Percentiles rank a stretch among this genome's conserved stretches.
Conservation (phyloP, 805 yeast species). For the Kuraishia molischiana region DNA sequence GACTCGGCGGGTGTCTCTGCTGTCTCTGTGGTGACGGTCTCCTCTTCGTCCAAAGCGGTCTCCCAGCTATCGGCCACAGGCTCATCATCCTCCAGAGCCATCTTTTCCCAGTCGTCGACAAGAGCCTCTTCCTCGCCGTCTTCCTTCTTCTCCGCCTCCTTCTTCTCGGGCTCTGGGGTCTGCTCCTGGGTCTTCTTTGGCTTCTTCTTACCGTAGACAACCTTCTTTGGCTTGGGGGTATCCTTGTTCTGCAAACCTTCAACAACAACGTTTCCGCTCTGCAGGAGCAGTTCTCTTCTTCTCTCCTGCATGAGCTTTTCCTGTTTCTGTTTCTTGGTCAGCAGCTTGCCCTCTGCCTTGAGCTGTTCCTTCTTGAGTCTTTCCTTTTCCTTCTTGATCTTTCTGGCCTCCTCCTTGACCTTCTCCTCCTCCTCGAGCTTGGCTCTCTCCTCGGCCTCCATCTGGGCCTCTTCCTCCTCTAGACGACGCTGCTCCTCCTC, state of each 20-base stretch:
- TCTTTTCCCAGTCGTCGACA: slow-evolving; percentile 81
- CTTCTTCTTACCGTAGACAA: slow-evolving; percentile 68
- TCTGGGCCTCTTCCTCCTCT: slow-evolving; percentile 57
- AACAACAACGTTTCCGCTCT: slow-evolving; percentile 61
- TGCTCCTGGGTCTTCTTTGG: slow-evolving; percentile 19
- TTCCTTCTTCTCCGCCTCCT: slow-evolving; percentile 6
- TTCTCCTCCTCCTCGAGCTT: slow-evolving; percentile 53
- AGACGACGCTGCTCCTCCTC: slow-evolving; percentile 75
- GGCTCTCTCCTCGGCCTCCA: slow-evolving; percentile 40
- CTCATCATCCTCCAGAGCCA: slow-evolving; percentile 52
- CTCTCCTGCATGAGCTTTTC: slow-evolving; percentile 79
- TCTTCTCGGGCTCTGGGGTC: slow-evolving; percentile 18
- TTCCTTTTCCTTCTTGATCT: slow-evolving; percentile 78
- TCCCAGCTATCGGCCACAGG: slow-evolving; percentile 50
- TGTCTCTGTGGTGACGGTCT: slow-evolving; percentile 20
- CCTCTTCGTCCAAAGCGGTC: slow-evolving; percentile 20
- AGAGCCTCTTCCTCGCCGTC: slow-evolving; percentile 44
- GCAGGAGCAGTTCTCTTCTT: slow-evolving; percentile 78
- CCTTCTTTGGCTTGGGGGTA: slow-evolving; percentile 46
- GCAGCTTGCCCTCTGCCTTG: slow-evolving; percentile 90
- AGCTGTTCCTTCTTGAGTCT: slow-evolving; percentile 80
- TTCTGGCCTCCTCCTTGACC: slow-evolving; percentile 47
- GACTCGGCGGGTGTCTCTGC: slow-evolving; percentile 16
- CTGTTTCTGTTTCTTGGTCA: slow-evolving; percentile 93
- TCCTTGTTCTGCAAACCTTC: slow-evolving; percentile 51